Base-by-base conservation (phyloP, 306 rosid genomes). In the Cucurbita argyrosperma region DNA sequence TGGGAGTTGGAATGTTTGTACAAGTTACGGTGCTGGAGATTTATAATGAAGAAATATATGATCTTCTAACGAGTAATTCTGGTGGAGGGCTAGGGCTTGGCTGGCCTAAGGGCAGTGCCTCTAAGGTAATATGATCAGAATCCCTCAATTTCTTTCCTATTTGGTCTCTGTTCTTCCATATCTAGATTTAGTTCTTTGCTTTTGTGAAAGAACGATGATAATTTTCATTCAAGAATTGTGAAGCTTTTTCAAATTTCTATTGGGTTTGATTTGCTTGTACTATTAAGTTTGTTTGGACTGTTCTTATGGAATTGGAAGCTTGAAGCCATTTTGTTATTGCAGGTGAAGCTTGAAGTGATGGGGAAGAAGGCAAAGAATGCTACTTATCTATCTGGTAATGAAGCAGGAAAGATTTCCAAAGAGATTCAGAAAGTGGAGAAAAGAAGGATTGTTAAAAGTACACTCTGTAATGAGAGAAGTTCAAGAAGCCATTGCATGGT, bases 401-500 rank as follows among this genome's bases (percentile, higher is more conserved):
- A 91, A 82, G 96, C 99, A 52, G 99, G 96, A 61, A 95, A 95
- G 79, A 95, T 95, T 61, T 95, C 93, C 0, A 95, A 95, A 74
- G 99, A 95, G 88, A 95, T 95, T 83, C 99, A 91, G 83, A 95
- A 95, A 78, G 99, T 95, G 75, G 99, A 95, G 88, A 95, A 91
- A 81, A 80, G 96, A 78, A 91, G 99, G 87, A 95, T 91, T 74
- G 86, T 95, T 47, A 95, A 86, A 84, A 95, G 99, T 84, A 95
- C 99, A 19, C 96, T 91, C 56, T 95, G 99, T 73, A 95, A 95
- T 75, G 99, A 95, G 0, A 82, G 99, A 83, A 95, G 99, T 76
- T 95, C 99, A 16, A 81, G 99, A 80, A 95, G 99, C 81, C 99
- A 95, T 80, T 95, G 99, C 96, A 84, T 95, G 97, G 99, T 95